These are phyloP conservation scores for Casuarina cunninghamiana DNA, from an alignment of 306 rosid genomes.

Conservation along the genomic window DNA sequence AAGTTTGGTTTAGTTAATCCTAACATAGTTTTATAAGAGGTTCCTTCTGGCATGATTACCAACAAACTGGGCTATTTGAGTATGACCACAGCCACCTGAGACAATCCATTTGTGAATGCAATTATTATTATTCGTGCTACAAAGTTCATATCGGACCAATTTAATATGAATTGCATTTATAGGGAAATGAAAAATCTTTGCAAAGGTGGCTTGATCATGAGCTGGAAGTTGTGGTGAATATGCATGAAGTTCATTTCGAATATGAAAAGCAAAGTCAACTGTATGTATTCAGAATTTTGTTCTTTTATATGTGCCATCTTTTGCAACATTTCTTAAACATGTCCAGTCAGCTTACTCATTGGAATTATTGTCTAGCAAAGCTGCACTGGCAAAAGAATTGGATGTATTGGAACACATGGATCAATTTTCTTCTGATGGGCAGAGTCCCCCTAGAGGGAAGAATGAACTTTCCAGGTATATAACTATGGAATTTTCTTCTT, in stretches of 20 bases:
- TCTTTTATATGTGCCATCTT: constrained; percentile 3
- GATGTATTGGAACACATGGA: constrained; percentile 52
- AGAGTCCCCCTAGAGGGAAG: constrained; percentile 45
- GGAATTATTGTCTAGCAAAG: constrained; percentile 41
- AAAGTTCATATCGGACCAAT: not conserved
- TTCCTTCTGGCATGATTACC: constrained; percentile 11
- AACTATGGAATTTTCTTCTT: not conserved
- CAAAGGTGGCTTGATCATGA: constrained; percentile 83
- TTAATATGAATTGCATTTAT: constrained; percentile 28
- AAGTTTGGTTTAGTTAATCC: constrained; percentile 22
- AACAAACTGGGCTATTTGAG: constrained; percentile 8
- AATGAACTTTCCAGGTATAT: constrained; percentile 52
- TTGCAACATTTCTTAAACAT: constrained; percentile 12
- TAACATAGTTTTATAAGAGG: constrained; percentile 5
- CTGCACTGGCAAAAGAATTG: constrained; percentile 69
- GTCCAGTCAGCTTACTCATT: constrained; percentile 21
- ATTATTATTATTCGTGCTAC: not conserved
- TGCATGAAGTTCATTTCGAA: constrained; percentile 76
- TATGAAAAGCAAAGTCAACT: constrained; percentile 67
- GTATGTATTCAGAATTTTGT: constrained; percentile 42
- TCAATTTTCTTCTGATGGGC: constrained; percentile 48
- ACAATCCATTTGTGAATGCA: not conserved
- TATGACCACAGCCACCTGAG: not conserved
- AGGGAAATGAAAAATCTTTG: constrained; percentile 66
- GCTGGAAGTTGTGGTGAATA: constrained; percentile 69